These are phyloP conservation scores for Erodium maritimum DNA, from an alignment of 345 rosid genomes.

Conservation along the genomic window DNA sequence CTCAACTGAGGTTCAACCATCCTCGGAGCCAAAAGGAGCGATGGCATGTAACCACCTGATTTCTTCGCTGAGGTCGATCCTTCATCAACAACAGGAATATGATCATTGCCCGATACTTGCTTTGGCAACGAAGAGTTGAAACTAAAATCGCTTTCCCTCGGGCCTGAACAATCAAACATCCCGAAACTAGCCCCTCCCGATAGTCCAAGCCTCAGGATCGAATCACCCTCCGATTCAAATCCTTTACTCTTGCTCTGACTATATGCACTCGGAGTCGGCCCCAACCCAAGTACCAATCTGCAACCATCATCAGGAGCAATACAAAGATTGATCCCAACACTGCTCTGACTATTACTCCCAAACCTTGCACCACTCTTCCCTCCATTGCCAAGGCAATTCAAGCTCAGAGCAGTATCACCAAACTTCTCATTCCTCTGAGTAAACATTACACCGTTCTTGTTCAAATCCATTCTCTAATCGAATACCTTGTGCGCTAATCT, in stretches of 20 bases:
- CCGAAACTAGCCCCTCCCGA: constrained; percentile 37
- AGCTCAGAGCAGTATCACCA: constrained; percentile 60
- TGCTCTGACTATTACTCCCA: constrained; percentile 17
- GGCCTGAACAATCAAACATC: constrained; percentile 36
- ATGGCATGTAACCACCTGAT: constrained; percentile 83
- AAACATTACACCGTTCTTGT: constrained; percentile 28
- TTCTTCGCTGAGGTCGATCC: constrained; percentile 92
- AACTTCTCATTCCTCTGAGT: constrained; percentile 33
- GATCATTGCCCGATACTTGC: constrained; percentile 21
- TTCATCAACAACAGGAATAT: constrained; percentile 63
- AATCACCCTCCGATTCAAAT: constrained; percentile 33
- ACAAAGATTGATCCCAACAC: constrained; percentile 32
- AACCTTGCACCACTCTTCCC: constrained; percentile 30
- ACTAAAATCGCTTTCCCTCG: constrained; percentile 25
- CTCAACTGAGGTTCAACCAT: constrained; percentile 27
- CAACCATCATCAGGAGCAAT: constrained; percentile 59
- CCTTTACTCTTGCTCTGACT: constrained; percentile 30
- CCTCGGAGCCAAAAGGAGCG: constrained; percentile 69
- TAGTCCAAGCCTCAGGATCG: constrained; percentile 69
- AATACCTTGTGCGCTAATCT: too few species aligned
- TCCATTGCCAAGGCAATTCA: constrained; percentile 46
- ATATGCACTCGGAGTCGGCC: constrained; percentile 62
- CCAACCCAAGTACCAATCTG: constrained; percentile 81
- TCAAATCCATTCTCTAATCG: constrained; percentile 45
- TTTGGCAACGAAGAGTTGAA: constrained; percentile 15